phyloP scores from a whole-genome alignment of 2,329 filamentous ascomycete species.

The Lachnellula occidentalis region DNA sequence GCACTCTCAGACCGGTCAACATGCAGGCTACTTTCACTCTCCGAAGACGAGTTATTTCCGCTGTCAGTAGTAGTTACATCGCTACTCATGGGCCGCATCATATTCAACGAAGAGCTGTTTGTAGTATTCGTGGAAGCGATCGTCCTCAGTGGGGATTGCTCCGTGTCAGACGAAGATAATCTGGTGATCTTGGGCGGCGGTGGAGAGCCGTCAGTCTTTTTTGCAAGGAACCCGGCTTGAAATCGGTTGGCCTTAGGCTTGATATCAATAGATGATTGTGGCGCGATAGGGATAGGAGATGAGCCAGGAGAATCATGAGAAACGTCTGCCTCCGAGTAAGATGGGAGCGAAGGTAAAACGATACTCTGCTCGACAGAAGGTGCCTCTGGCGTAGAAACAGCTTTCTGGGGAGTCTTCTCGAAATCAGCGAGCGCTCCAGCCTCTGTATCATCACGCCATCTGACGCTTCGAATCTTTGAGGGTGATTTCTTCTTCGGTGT shows the following conservation, averaged over 20 bases:
- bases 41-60: slow-evolving; percentile 33
- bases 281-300: slow-evolving; percentile 52
- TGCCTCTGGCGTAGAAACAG: slow-evolving; percentile 50
- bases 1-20: slow-evolving; percentile 25
- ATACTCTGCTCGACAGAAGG: slow-evolving; percentile 45
- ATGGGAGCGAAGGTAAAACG: slow-evolving; percentile 45
- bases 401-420: slow-evolving; percentile 78
- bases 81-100: slow-evolving; percentile 26
- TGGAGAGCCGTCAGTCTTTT: slow-evolving; percentile 58
- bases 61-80: slow-evolving; percentile 29
- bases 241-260: slow-evolving; percentile 70
- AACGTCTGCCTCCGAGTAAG: slow-evolving; percentile 39
- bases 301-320: slow-evolving; percentile 36
- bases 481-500: slow-evolving; percentile 75
- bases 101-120: slow-evolving; percentile 40
- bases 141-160: slow-evolving; percentile 50
- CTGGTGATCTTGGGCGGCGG: slow-evolving; percentile 52
- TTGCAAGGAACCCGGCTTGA: slow-evolving; percentile 80
- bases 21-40: slow-evolving; percentile 27
- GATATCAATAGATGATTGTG: slow-evolving; percentile 53
- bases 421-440: slow-evolving; percentile 84
- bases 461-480: slow-evolving; percentile 64
- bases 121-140: slow-evolving; percentile 45
- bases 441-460: slow-evolving; percentile 90
- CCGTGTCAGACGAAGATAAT: slow-evolving; percentile 49